These are phyloP conservation scores for Nothophoma quercina DNA, from an alignment of 2,329 filamentous ascomycete species.

Conservation along the genomic window DNA sequence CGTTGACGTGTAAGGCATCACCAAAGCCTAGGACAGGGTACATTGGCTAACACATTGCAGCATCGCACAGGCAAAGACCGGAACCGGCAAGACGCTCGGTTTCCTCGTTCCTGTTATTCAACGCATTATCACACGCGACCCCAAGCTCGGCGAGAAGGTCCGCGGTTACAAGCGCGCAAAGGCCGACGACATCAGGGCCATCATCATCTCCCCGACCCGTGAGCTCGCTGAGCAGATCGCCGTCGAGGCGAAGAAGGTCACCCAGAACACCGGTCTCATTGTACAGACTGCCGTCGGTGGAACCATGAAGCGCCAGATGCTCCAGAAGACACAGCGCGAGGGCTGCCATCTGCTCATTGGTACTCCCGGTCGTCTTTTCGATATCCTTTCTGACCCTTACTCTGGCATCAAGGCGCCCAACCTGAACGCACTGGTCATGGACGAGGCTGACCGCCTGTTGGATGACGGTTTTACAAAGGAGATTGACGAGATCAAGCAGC, in stretches of 20 bases:
- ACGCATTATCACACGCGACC: conserved; percentile 72
- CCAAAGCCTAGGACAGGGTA: neutral
- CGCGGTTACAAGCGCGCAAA: conserved; percentile 51
- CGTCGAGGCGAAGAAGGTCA: conserved; percentile 75
- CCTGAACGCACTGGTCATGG: conserved; percentile 67
- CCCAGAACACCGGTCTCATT: conserved; percentile 69
- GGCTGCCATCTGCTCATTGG: conserved; percentile 91
- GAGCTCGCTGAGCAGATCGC: conserved; percentile 72
- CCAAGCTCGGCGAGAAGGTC: conserved; percentile 62
- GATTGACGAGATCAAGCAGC: conserved; percentile 56
- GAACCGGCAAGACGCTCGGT: conserved; percentile 94
- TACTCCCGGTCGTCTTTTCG: conserved; percentile 86
- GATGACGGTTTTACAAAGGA: conserved; percentile 63
- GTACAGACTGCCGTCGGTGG: conserved; percentile 89
- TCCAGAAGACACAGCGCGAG: conserved; percentile 71
- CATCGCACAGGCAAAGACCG: conserved; percentile 92
- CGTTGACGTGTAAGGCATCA: conserved; percentile 74
- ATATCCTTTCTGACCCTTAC: conserved; percentile 74
- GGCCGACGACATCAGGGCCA: conserved; percentile 63
- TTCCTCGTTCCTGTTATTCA: conserved; percentile 90
- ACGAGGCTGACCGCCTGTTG: conserved; percentile 73
- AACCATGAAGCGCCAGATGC: conserved; percentile 75
- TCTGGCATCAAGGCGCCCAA: conserved; percentile 70
- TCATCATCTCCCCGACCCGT: conserved; percentile 69
- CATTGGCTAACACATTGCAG: conserved; percentile 31